Evolutionary conservation across 305 asterid genomes (phyloP).

Genomic region (Fraxinus albicans): DNA sequence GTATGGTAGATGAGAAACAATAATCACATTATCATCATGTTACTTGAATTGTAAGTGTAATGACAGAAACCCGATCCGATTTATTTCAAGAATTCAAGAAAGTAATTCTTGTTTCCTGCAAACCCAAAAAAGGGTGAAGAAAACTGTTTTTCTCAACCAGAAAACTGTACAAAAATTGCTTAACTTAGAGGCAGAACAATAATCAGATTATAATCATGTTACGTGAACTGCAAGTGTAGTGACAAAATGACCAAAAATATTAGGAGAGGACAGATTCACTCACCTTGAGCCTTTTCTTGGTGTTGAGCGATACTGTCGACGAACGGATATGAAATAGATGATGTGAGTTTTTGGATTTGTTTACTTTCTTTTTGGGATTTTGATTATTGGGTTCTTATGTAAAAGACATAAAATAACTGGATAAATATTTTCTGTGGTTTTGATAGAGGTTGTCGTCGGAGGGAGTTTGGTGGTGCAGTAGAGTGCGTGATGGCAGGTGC

Average conservation of each 20-base stretch:
- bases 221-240: background rate
- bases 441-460: conserved; percentile 8
- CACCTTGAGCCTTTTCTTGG: background rate
- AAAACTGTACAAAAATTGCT: background rate
- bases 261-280: background rate
- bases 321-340: background rate
- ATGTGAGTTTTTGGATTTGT: background rate
- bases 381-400: background rate
- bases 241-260: background rate
- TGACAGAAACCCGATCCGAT: background rate
- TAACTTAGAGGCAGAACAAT: background rate
- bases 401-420: background rate
- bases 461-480: background rate
- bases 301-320: background rate
- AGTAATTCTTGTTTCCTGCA: background rate
- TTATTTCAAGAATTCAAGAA: conserved; percentile 3
- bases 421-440: background rate
- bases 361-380: background rate
- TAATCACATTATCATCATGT: conserved; percentile 1
- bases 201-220: background rate
- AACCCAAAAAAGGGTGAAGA: background rate
- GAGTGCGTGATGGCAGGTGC: background rate
- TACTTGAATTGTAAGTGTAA: background rate
- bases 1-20: background rate
- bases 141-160: background rate